Evolutionary conservation across 2,329 filamentous ascomycete genomes (phyloP).

Genomic region (Cordyceps fumosorosea): DNA sequence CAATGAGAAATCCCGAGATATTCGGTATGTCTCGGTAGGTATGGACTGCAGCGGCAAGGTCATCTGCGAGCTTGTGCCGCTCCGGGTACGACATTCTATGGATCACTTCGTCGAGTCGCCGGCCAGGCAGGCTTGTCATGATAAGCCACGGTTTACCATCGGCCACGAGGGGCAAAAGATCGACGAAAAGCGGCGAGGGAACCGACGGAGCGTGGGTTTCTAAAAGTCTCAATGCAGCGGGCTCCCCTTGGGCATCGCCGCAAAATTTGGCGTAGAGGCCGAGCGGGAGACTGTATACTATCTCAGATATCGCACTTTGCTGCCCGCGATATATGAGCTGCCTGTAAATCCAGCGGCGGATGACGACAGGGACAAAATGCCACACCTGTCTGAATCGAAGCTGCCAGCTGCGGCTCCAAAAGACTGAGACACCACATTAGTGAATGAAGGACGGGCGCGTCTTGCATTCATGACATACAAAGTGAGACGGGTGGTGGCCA

Average conservation of each 20-base stretch:
- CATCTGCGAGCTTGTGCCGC: not conserved
- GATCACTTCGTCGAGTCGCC: constrained; percentile 17
- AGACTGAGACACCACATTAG: not conserved
- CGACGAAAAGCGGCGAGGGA: not conserved
- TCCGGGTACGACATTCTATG: not conserved
- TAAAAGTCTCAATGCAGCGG: not conserved
- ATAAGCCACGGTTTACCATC: not conserved
- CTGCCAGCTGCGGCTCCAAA: not conserved
- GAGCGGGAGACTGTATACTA: not conserved
- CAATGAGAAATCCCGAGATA: constrained; percentile 24
- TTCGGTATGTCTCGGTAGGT: constrained; percentile 8
- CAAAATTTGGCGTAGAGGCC: constrained; percentile 6
- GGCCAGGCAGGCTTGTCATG: not conserved
- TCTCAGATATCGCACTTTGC: constrained; percentile 1
- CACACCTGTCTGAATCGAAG: not conserved
- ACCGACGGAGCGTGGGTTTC: not conserved
- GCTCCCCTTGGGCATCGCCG: not conserved
- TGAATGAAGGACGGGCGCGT: not conserved
- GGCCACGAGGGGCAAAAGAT: not conserved
- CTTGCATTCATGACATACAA: not conserved
- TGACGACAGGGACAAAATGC: not conserved
- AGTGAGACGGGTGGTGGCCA: not conserved
- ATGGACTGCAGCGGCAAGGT: not conserved
- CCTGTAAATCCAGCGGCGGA: not conserved
- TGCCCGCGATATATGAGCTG: constrained; percentile 3